Conservation (phyloP, 2,329 filamentous ascomycete species). For the Aspergillus sojae region DNA sequence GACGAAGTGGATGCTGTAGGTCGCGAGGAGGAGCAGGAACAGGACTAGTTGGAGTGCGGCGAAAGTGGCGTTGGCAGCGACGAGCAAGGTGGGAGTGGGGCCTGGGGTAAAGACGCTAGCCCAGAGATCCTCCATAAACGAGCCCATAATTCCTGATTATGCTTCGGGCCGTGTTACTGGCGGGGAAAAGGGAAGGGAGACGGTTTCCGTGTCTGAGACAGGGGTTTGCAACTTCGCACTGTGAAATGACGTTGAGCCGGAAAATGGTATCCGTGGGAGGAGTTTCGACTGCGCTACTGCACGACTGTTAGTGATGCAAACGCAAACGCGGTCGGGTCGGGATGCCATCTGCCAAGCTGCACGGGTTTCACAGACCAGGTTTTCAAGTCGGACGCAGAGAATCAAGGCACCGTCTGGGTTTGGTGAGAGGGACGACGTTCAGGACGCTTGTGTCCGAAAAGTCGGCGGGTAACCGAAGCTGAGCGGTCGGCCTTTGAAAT, state of each 20-base stretch:
- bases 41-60: slow-evolving; percentile 81
- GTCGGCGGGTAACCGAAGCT: slow-evolving; percentile 3
- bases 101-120: slow-evolving; percentile 92
- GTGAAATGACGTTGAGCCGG: slow-evolving; percentile 17
- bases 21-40: slow-evolving; percentile 73
- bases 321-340: neutral
- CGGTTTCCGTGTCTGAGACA: slow-evolving; percentile 3
- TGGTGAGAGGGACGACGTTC: neutral
- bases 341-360: neutral
- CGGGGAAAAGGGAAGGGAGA: slow-evolving; percentile 7
- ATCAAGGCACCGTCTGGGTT: neutral
- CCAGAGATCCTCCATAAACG: slow-evolving; percentile 77
- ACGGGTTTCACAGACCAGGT: neutral
- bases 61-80: slow-evolving; percentile 90
- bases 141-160: slow-evolving; percentile 38
- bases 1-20: slow-evolving; percentile 85
- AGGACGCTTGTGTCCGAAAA: slow-evolving; percentile 1
- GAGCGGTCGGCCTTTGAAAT: slow-evolving; percentile 19
- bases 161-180: slow-evolving; percentile 4
- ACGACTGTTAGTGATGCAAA: neutral
- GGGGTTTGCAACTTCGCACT: neutral
- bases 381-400: neutral
- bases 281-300: neutral
- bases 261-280: slow-evolving; percentile 18
- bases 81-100: slow-evolving; percentile 80